phyloP scores from a whole-genome alignment of 129 eudicot genomes.

The Ambrosia trifida region DNA sequence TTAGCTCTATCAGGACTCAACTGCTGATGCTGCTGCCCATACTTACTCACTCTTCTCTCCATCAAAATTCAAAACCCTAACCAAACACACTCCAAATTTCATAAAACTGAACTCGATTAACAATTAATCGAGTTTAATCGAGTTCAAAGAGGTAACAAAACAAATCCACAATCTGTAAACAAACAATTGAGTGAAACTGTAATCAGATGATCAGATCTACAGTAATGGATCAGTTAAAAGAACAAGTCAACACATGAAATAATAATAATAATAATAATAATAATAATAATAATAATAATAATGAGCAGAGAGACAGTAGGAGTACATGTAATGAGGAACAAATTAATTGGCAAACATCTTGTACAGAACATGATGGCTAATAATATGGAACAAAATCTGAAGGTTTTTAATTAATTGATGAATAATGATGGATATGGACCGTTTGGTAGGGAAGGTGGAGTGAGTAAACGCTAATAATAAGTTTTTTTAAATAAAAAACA shows the following conservation, averaged over 20 bases:
- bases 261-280: background rate
- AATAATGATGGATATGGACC: conserved; percentile 21
- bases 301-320: too few relatives aligned
- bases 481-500: background rate
- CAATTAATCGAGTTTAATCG: background rate
- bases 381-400: conserved; percentile 30
- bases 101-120: background rate
- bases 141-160: background rate
- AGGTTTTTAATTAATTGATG: conserved; percentile 18
- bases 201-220: conserved; percentile 28
- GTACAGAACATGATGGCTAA: conserved; percentile 22
- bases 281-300: too few relatives aligned
- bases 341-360: conserved; percentile 16
- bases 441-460: conserved; percentile 34
- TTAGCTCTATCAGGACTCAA: conserved; percentile 93
- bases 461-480: conserved; percentile 24
- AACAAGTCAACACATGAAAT: conserved; percentile 19
- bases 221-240: background rate
- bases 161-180: conserved; percentile 11
- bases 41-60: conserved; percentile 76
- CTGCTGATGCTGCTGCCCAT: conserved; percentile 59
- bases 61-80: conserved; percentile 54
- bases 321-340: background rate
- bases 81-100: conserved; percentile 22
- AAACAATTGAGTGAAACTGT: background rate